Evolutionary conservation across 768 basidiomycete species (phyloP), one percentile per base, ranked within the genome.

Genomic region (Tremella fuciformis): DNA sequence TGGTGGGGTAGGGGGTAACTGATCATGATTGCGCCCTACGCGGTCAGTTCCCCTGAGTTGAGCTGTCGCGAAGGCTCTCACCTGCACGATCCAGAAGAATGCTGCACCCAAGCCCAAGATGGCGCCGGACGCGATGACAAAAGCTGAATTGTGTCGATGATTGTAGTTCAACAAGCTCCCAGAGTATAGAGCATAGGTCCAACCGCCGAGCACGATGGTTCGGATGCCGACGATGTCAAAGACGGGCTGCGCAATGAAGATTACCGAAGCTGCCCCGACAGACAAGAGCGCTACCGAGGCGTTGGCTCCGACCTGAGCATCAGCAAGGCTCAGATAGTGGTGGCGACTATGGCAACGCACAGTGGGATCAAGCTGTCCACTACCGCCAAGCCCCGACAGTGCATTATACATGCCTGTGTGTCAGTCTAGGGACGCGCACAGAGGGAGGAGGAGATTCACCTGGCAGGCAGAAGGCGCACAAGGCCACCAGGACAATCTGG

Each of bases 251-350:
- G 41, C 54, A 19, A 53, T 39, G 39, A 53, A 41, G 38, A 53
- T 53, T 8, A 37, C 52, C 2, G 52, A 21, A 8, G 52, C 52
- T 19, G 52, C 52, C 8, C 52, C 52, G 16, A 53, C 52, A 2
- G 52, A 53, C 13, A 53, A 37, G 16, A 53, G 52, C 7, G 52
- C 52, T 11, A 53, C 52, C n/a, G 26, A n/a, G 1, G 52, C 52
- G 39, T 53, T 53, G 52, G 52, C 52, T 18, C 52, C 52, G 52
- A 53, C 52, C 52, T 53, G 26, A 53, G 6, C 11, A 41, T 53
- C 52, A 53, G 19, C 1, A 21, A 13, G 2, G 18, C 49, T 29
- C 49, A 50, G 22, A 8, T 2, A 22, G 16, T 25, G 11, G 26
- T 21, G 13, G 49, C 42, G 15, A 50, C n/a, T 1, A n/a, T 21